These are phyloP conservation scores for Puccinia coronata DNA, from an alignment of 1,284 basidiomycete genomes.

Conservation along the genomic window DNA sequence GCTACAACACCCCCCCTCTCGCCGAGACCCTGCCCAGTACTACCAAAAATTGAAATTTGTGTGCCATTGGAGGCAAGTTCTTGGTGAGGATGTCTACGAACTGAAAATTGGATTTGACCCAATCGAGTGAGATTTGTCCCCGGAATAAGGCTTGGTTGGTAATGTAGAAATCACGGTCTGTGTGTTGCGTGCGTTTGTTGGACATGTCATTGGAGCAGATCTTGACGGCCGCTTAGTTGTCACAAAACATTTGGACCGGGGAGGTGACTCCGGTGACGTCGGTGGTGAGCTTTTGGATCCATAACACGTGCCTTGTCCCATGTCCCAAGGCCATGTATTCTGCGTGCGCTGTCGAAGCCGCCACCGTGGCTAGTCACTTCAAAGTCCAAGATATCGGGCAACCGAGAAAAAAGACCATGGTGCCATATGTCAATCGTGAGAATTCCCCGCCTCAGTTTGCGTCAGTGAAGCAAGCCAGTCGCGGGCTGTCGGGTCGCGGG, in stretches of 20 bases:
- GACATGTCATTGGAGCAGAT: background rate
- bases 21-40: too few species aligned
- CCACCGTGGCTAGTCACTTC: background rate
- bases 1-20: too few species aligned
- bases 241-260: background rate
- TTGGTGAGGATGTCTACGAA: constrained; percentile 10
- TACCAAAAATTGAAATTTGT: too few species aligned
- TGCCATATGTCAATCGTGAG: background rate
- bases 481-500: background rate
- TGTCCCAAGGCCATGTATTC: constrained; percentile 20
- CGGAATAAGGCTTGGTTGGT: background rate
- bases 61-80: too few species aligned
- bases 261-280: background rate
- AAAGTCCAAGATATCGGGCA: constrained; percentile 25
- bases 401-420: background rate
- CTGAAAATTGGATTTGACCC: background rate
- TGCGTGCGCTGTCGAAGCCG: background rate
- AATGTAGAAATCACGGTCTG: constrained; percentile 17
- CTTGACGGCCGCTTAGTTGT: constrained; percentile 3
- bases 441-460: constrained; percentile 16
- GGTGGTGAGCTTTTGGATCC: constrained; percentile 2
- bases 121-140: background rate
- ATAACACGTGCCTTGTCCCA: background rate
- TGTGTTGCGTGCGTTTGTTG: constrained; percentile 10
- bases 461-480: background rate